Conservation (phyloP, 495 filamentous ascomycete species). For the Penicillium malachiteum region DNA sequence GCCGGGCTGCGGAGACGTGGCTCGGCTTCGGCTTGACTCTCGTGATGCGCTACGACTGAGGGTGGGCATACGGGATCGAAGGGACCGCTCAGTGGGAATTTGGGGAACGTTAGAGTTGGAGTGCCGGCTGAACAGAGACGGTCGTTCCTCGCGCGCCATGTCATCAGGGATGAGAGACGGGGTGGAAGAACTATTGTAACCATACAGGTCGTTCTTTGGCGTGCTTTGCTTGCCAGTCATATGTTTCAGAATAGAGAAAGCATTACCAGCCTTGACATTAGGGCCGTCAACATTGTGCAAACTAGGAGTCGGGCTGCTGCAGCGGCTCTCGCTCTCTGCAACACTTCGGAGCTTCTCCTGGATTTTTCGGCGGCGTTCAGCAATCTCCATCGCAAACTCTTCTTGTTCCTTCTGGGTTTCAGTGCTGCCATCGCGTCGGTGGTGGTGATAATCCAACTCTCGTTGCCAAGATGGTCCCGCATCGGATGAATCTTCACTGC, state of each 20-base stretch:
- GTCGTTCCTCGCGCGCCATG: constrained; percentile 34
- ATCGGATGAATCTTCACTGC: constrained; percentile 20
- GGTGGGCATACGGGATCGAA: constrained; percentile 34
- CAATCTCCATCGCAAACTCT: constrained; percentile 79
- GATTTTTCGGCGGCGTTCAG: constrained; percentile 70
- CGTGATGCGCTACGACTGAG: constrained; percentile 41
- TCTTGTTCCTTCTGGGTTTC: constrained; percentile 67
- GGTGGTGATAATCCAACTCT: constrained; percentile 31
- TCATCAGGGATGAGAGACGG: constrained; percentile 47
- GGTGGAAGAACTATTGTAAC: constrained; percentile 57
- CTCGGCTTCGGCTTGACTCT: constrained; percentile 44
- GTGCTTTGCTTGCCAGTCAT: constrained; percentile 65
- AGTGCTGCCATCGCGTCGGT: constrained; percentile 54
- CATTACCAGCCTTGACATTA: constrained; percentile 48
- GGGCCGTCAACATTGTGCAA: constrained; percentile 45
- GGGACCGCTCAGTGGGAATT: constrained; percentile 31
- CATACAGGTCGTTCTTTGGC: constrained; percentile 59
- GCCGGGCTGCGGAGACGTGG: constrained; percentile 34
- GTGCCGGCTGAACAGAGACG: constrained; percentile 36
- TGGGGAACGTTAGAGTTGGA: constrained; percentile 46
- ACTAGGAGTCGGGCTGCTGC: constrained; percentile 51
- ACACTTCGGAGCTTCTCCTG: constrained; percentile 78
- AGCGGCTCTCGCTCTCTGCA: constrained; percentile 62
- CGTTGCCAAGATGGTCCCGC: constrained; percentile 32
- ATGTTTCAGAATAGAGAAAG: constrained; percentile 66